These are phyloP conservation scores for Nepenthes gracilis DNA, from an alignment of 148 eudicot genomes.

Conservation along the genomic window DNA sequence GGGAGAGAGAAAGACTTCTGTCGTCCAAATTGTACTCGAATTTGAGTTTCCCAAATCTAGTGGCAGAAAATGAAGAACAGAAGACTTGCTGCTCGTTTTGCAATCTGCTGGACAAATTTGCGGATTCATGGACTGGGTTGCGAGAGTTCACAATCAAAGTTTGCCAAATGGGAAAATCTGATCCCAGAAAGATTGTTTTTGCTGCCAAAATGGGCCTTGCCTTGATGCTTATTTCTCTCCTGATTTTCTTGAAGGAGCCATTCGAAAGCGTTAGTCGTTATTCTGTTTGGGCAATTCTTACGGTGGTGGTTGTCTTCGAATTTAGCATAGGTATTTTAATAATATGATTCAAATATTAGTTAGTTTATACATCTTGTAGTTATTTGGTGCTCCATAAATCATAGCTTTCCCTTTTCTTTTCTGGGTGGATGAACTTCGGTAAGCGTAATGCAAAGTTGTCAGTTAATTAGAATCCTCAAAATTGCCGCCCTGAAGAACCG, in stretches of 20 bases:
- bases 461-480: too few species aligned
- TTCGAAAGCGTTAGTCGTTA: slow-evolving; percentile 18
- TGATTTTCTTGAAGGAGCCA: slow-evolving; percentile 45
- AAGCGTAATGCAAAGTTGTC: too few species aligned
- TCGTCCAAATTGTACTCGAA: too few species aligned
- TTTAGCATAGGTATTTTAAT: slow-evolving; percentile 38
- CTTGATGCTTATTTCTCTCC: slow-evolving; percentile 33
- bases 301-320: slow-evolving; percentile 48
- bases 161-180: slow-evolving; percentile 37
- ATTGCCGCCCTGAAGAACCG: too few species aligned
- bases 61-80: too few species aligned
- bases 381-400: too few species aligned
- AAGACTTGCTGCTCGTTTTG: slow-evolving; percentile 2
- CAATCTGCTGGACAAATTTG: neutral
- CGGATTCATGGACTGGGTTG: slow-evolving; percentile 22
- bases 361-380: too few species aligned
- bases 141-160: neutral
- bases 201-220: slow-evolving; percentile 45
- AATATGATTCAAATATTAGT: too few species aligned
- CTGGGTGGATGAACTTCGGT: too few species aligned
- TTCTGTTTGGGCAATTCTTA: slow-evolving; percentile 58
- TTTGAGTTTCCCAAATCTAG: too few species aligned
- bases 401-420: too few species aligned
- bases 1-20: too few species aligned
- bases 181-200: slow-evolving; percentile 39